Evolutionary conservation across 148 eudicot species (phyloP), one percentile per base, ranked within the genome.

Genomic region (Rheum nobile): DNA sequence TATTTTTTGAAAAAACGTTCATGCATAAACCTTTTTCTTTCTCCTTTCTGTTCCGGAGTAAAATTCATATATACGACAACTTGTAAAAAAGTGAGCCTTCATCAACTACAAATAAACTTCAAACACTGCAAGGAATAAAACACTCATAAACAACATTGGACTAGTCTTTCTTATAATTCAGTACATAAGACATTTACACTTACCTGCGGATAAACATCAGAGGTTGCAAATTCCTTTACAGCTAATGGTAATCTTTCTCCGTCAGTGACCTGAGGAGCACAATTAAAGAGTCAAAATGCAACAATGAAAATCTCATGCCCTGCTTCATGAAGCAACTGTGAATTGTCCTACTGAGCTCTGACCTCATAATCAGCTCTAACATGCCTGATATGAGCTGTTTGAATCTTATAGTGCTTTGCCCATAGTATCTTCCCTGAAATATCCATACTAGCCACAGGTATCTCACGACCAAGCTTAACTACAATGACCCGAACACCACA

Each of bases 121-220:
- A n/a, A n/a, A n/a, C n/a, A n/a, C n/a, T n/a, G n/a, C n/a, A n/a
- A n/a, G n/a, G n/a, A n/a, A n/a, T n/a, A n/a, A n/a, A n/a, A n/a
- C n/a, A n/a, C n/a, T n/a, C n/a, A n/a, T n/a, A n/a, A n/a, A n/a
- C n/a, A 28, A 11, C 3, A 11, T 17, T 12, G 34, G 67, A 28
- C 16, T 26, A 59, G 6, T 50, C 24, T 50, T 19, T 24, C 9
- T 50, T 19, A 14, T 46, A n/a, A n/a, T n/a, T n/a, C n/a, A n/a
- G n/a, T n/a, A n/a, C n/a, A n/a, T n/a, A n/a, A n/a, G n/a, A n/a
- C 19, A 16, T 50, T 16, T 1, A 16, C 4, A 76, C 87, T 81
- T 76, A 90, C 99, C 85, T 95, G 99, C 26, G 99, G 99, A 83
- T 95, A 95, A 80, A 95, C 92, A 84, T 95, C 99, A 79, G 97